Conservation (phyloP, 768 basidiomycete species). For the Leccinellum luteum region DNA sequence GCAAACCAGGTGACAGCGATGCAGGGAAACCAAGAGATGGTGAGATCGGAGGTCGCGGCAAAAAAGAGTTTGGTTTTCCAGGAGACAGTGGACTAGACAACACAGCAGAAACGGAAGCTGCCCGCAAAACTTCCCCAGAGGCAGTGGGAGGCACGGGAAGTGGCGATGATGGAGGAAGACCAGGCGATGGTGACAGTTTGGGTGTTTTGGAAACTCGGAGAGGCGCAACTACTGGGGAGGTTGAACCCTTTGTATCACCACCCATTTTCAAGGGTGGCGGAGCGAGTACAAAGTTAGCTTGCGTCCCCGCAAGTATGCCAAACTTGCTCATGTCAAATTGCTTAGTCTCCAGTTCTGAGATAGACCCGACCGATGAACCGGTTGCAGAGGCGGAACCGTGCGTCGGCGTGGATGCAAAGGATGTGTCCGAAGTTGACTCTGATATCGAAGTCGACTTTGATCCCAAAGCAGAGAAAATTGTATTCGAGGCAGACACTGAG, state of each 20-base stretch:
- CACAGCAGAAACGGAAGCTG: conserved; percentile 11
- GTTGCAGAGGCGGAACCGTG: conserved; percentile 5
- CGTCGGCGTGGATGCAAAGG: conserved; percentile 19
- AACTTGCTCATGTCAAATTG: conserved; percentile 18
- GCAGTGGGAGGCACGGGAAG: conserved; percentile 4
- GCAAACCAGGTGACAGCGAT: conserved; percentile 18
- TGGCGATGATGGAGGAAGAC: conserved; percentile 16
- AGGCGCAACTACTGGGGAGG: conserved; percentile 21
- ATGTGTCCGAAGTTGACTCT: conserved; percentile 4
- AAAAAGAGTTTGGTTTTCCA: conserved; percentile 9
- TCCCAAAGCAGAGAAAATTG: conserved; percentile 6
- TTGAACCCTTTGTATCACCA: not conserved
- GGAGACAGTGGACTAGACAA: conserved; percentile 11
- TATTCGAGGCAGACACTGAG: conserved; percentile 2
- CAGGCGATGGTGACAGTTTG: conserved; percentile 16
- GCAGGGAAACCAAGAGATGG: conserved; percentile 11
- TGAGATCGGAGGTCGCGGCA: conserved; percentile 1
- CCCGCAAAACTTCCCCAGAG: conserved; percentile 3
- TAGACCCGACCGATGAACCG: conserved; percentile 20
- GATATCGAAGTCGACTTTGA: conserved; percentile 19
- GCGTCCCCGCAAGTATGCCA: conserved; percentile 1
- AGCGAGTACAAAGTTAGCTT: conserved; percentile 20
- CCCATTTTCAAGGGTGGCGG: conserved; percentile 25
- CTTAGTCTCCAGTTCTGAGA: conserved; percentile 22
- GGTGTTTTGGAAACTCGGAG: conserved; percentile 28